These are phyloP conservation scores for Alternaria viburni DNA, from an alignment of 2,329 filamentous ascomycete genomes.

Conservation along the genomic window DNA sequence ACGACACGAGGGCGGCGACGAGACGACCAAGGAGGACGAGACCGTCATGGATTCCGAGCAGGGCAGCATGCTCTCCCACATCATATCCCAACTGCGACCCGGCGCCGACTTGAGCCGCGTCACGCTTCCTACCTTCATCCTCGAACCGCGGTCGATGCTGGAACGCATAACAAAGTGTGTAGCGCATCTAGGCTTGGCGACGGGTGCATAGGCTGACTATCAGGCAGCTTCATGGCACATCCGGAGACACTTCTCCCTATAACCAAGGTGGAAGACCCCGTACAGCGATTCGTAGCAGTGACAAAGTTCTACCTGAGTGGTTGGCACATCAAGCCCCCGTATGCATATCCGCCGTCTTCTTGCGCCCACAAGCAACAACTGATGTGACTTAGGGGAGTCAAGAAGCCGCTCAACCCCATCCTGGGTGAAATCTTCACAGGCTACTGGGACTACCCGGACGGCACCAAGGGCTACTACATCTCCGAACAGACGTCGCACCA, in stretches of 20 bases:
- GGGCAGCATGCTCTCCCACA: slow-evolving; percentile 94
- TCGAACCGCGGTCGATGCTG: slow-evolving; percentile 96
- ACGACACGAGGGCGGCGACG: slow-evolving; percentile 44
- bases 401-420: slow-evolving; percentile 97
- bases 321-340: slow-evolving; percentile 99
- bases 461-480: slow-evolving; percentile 91
- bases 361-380: slow-evolving; percentile 26
- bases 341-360: slow-evolving; percentile 50
- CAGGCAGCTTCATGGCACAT: slow-evolving; percentile 93
- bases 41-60: slow-evolving; percentile 88
- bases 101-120: slow-evolving; percentile 95
- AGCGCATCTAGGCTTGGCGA: background rate
- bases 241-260: slow-evolving; percentile 93
- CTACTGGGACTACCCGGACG: slow-evolving; percentile 90
- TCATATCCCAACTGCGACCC: slow-evolving; percentile 94
- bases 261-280: slow-evolving; percentile 83
- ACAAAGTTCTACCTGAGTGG: slow-evolving; percentile 98
- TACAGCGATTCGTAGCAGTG: slow-evolving; percentile 88
- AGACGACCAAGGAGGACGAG: slow-evolving; percentile 66
- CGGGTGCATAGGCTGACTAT: slow-evolving; percentile 21
- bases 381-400: slow-evolving; percentile 74
- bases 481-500: slow-evolving; percentile 98
- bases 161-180: slow-evolving; percentile 97
- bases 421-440: slow-evolving; percentile 93
- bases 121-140: slow-evolving; percentile 94